Evolutionary conservation across 2,329 filamentous ascomycete species (phyloP).

Genomic region (Magnaporthiopsis rhizophila): DNA sequence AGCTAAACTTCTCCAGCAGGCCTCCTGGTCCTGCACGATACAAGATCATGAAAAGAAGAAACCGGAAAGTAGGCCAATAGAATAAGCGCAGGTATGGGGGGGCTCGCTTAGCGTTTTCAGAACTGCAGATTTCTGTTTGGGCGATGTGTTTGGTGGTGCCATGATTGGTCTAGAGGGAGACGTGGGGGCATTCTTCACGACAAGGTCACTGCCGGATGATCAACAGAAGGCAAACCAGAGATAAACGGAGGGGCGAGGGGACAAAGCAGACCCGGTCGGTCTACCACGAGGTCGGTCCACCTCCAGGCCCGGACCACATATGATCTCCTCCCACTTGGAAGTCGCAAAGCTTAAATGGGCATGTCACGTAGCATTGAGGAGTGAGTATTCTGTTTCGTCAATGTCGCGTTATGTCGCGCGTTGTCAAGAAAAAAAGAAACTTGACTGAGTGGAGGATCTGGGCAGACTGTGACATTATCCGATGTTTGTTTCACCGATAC

Average conservation of each 20-base stretch:
- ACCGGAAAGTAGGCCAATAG: too few relatives aligned
- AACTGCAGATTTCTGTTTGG: too few relatives aligned
- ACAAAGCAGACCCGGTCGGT: neutral
- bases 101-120: too few relatives aligned
- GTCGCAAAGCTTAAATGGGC: neutral
- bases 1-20: neutral
- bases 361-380: neutral
- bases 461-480: neutral
- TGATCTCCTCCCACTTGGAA: neutral
- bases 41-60: too few relatives aligned
- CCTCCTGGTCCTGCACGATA: neutral
- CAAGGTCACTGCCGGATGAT: too few relatives aligned
- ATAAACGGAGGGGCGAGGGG: too few relatives aligned
- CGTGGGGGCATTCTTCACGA: too few relatives aligned
- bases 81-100: too few relatives aligned
- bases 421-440: neutral
- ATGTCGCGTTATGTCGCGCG: too few relatives aligned
- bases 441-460: neutral
- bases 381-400: neutral
- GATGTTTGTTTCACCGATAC: neutral
- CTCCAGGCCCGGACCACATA: neutral
- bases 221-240: too few relatives aligned
- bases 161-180: too few relatives aligned
- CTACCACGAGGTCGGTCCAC: neutral
- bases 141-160: too few relatives aligned